Base-by-base conservation (phyloP, 306 rosid species). In the Rosa rugosa region DNA sequence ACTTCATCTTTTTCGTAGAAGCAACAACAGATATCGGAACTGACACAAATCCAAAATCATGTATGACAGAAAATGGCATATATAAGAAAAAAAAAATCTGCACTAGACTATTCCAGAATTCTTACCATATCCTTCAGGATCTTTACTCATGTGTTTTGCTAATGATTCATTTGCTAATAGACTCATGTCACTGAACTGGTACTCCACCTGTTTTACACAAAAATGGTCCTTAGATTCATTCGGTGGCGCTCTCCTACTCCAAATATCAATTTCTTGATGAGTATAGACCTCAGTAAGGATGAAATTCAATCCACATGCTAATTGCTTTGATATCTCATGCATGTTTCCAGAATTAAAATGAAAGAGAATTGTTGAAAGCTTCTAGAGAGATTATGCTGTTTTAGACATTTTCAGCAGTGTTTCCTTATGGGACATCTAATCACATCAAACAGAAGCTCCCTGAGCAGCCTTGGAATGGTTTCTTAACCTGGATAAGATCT, bases 51-150 rank as follows among this genome's bases (percentile, higher is more conserved):
- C 69, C 74, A 84, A 47, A 4, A 60, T 17, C 20, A 17, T 6
- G 72, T 44, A 46, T 77, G 36, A 80, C 54, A 47, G 6, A 53
- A 54, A 82, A 31, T 77, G 18, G 63, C n/a, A 4, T 12, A 20
- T 31, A 47, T 5, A 40, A 54, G 23, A 69, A 9, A 44, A 69
- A 9, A 44, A 23, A 53, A 1, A 46, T 50, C 53, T 68, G 4
- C 41, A 69, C 40, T 13, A 16, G 81, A 66, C 40, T 41, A 16
- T 75, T 69, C 20, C 62, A 50, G 47, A 73, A 72, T 63, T 75
- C 88, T 85, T 85, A 95, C 99, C 98, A 75, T 84, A 93, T 56
- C 98, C 98, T 85, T 95, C 98, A 54, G 98, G 98, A 83, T 95
- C 99, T 85, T 88, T 95, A 79, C 88, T 85, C 8, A 85, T 80